Evolutionary conservation across 805 yeast species (phyloP).

Genomic region (Candida germanica): DNA sequence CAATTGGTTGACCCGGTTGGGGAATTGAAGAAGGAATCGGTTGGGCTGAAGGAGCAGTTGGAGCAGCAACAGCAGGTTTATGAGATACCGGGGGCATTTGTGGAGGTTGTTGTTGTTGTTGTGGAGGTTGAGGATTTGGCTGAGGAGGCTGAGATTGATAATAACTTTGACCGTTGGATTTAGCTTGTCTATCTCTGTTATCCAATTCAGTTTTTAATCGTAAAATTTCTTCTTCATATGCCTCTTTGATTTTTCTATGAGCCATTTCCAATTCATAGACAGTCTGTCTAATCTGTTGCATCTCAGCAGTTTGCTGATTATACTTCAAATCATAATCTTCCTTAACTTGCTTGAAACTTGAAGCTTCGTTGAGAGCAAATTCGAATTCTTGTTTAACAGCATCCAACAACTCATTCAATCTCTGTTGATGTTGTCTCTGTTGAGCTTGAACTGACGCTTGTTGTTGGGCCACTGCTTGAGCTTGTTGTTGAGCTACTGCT

Average conservation of each 20-base stretch:
- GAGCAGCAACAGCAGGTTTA: too few species aligned
- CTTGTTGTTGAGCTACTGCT: conserved; percentile 28
- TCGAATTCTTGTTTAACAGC: conserved; percentile 92
- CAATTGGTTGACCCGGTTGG: conserved; percentile 4
- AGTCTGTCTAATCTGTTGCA: conserved; percentile 90
- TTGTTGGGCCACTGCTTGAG: conserved; percentile 7
- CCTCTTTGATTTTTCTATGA: conserved; percentile 91
- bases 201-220: conserved; percentile 85
- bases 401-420: conserved; percentile 77
- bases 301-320: conserved; percentile 87
- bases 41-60: neutral
- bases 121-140: neutral
- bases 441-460: conserved; percentile 20
- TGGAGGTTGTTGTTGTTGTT: conserved; percentile 10
- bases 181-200: conserved; percentile 60
- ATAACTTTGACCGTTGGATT: conserved; percentile 16
- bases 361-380: conserved; percentile 78
- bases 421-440: conserved; percentile 41
- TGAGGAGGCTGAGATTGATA: conserved; percentile 17
- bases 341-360: conserved; percentile 81
- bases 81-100: conserved; percentile 5
- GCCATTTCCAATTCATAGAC: conserved; percentile 92
- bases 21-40: conserved; percentile 7
- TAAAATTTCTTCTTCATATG: conserved; percentile 89
- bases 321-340: conserved; percentile 89